phyloP scores from a whole-genome alignment of 306 rosid genomes.

The Vigna radiata region DNA sequence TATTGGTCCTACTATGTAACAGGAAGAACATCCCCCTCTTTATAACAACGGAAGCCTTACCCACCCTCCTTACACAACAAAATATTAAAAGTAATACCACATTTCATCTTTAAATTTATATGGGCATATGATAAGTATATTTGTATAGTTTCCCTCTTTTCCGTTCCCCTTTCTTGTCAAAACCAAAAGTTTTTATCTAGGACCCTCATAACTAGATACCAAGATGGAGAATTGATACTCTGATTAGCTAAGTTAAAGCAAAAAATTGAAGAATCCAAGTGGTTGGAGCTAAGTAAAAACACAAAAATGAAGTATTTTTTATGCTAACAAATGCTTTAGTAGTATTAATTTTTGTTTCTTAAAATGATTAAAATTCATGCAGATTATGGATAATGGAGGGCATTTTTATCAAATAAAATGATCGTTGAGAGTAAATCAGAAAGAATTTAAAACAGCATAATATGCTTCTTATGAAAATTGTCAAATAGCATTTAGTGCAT shows the following conservation, averaged over 20 bases:
- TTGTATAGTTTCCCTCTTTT: background rate
- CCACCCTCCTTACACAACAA: background rate
- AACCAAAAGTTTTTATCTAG: background rate
- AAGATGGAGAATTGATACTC: background rate
- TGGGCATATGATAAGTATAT: background rate
- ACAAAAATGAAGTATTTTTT: background rate
- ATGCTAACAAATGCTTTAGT: background rate
- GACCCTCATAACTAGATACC: background rate
- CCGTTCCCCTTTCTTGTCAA: background rate
- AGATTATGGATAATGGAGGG: too few relatives aligned
- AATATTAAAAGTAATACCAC: background rate
- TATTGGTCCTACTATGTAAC: background rate
- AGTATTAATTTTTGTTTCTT: background rate
- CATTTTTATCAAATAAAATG: too few relatives aligned
- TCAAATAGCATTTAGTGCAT: background rate
- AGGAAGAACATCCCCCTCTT: background rate
- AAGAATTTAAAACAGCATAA: too few relatives aligned
- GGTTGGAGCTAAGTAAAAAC: background rate
- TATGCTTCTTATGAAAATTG: background rate
- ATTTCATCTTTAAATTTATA: constrained; percentile 15
- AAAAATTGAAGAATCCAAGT: background rate
- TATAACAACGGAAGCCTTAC: background rate
- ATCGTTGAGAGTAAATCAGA: too few relatives aligned
- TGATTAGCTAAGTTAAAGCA: background rate
- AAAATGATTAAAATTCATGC: background rate